Evolutionary conservation across 495 filamentous ascomycete species (phyloP).

Genomic region (Lasiosphaeria miniovina): DNA sequence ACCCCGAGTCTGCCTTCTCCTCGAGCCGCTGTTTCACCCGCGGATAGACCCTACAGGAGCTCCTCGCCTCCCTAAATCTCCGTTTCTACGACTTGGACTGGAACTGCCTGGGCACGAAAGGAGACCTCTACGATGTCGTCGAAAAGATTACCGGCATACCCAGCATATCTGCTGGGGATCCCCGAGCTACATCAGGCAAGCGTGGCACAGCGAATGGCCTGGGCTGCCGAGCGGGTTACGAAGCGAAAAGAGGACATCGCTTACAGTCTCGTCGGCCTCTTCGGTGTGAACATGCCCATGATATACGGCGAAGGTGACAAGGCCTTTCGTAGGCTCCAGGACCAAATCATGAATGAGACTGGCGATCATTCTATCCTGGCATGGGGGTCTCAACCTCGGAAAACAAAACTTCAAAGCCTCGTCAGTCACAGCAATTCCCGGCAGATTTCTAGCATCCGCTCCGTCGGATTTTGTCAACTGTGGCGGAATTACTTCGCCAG

Average conservation of each 20-base stretch:
- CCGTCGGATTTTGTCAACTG: background rate
- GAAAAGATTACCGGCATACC: constrained; percentile 10
- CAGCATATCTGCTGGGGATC: constrained; percentile 1
- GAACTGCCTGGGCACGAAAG: constrained; percentile 18
- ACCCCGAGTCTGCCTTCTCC: background rate
- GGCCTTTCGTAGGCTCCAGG: constrained; percentile 25
- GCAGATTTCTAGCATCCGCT: background rate
- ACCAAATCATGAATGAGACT: constrained; percentile 28
- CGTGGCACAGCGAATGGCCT: constrained; percentile 30
- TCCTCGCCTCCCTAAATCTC: constrained; percentile 32
- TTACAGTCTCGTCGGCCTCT: constrained; percentile 37
- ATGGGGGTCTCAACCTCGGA: constrained; percentile 13
- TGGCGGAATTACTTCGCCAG: background rate
- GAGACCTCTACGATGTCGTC: background rate
- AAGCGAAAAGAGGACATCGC: constrained; percentile 33
- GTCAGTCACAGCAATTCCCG: background rate
- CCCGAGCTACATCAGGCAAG: background rate
- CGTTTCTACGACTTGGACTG: constrained; percentile 33
- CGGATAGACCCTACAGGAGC: constrained; percentile 43
- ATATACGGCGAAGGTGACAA: constrained; percentile 35
- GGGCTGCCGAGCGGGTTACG: constrained; percentile 30
- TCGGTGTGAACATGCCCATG: constrained; percentile 31
- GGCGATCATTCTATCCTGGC: constrained; percentile 30
- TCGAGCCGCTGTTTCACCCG: constrained; percentile 31
- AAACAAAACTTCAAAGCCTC: background rate